Base-by-base conservation (phyloP, 2,329 filamentous ascomycete species). In the Parafenestella ontariensis region DNA sequence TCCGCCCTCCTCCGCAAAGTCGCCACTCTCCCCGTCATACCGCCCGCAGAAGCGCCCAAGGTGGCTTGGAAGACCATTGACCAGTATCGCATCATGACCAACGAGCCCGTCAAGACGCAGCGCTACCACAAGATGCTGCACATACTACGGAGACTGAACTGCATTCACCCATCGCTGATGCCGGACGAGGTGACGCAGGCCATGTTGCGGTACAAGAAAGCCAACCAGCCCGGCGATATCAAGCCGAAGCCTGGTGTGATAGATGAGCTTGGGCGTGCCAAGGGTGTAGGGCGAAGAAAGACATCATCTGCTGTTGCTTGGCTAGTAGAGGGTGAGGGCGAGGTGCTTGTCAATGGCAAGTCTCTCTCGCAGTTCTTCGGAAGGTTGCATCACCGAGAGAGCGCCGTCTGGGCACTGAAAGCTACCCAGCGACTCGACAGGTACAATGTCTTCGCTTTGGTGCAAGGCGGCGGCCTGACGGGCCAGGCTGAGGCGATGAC, bases 401-500 rank as follows among this genome's bases (percentile, higher is more conserved):
- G 92, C 72, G 94, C 91, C 2, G 81, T 96, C 3, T 99, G 94
- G 94, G 87, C 94, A 7, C 78, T 99, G 70, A 92, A 93, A 69
- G 84, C 87, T 45, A 96, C 92, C 21, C 83, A 89, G 39, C 83
- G 95, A 60, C 78, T 96, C 61, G 92, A 96, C 82, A 98, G 97
- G 77, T 99, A 99, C 82, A 99, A 99, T 71, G 87, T 97, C 3
- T 99, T 92, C 88, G 93, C 89, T 48, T 78, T 90, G 45, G 91
- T 92, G 3, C 83, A 85, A 54, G 95, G 95, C 51, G 95, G 95
- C 63, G 95, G 95, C 66, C 89, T 90, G 43, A 99, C 95, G 45
- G 95, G 95, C 2, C 96, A 99, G 78, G 94, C 95, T 7, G 95
- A 99, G 78, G 93, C 95, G 29, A 85, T 98, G 69, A 96, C 94